Conservation (phyloP, 2,329 filamentous ascomycete genomes). For the Arachnopeziza araneosa region DNA sequence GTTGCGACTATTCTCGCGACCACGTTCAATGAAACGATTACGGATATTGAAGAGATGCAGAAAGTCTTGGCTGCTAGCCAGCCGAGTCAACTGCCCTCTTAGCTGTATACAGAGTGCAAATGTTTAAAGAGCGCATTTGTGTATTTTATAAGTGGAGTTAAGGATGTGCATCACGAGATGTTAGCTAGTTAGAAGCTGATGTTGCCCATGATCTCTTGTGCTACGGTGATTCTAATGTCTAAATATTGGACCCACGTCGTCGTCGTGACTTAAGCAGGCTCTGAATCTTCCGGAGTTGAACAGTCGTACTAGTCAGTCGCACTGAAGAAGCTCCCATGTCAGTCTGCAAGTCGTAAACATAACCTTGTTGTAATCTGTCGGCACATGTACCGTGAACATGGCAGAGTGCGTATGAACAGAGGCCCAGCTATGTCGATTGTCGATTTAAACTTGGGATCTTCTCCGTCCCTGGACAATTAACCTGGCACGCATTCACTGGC, state of each 20-base stretch:
- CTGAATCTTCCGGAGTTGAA: not conserved
- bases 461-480: not conserved
- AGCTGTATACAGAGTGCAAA: not conserved
- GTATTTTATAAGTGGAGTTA: not conserved
- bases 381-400: too few species aligned
- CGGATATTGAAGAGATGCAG: slow-evolving; percentile 52
- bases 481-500: not conserved
- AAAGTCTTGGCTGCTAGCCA: slow-evolving; percentile 11
- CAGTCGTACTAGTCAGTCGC: too few species aligned
- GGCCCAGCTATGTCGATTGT: not conserved
- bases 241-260: not conserved
- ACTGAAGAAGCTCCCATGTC: too few species aligned
- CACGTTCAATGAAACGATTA: slow-evolving; percentile 71
- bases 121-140: not conserved
- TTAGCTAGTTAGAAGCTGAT: not conserved
- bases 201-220: not conserved
- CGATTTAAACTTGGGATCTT: not conserved
- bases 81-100: not conserved
- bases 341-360: too few species aligned
- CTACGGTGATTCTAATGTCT: not conserved
- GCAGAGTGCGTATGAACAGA: too few species aligned
- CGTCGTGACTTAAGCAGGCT: not conserved
- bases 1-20: slow-evolving; percentile 59
- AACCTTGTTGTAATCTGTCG: too few species aligned
- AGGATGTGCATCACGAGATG: not conserved